Base-by-base conservation (phyloP, 2,329 filamentous ascomycete species). In the Penicillium sp. region DNA sequence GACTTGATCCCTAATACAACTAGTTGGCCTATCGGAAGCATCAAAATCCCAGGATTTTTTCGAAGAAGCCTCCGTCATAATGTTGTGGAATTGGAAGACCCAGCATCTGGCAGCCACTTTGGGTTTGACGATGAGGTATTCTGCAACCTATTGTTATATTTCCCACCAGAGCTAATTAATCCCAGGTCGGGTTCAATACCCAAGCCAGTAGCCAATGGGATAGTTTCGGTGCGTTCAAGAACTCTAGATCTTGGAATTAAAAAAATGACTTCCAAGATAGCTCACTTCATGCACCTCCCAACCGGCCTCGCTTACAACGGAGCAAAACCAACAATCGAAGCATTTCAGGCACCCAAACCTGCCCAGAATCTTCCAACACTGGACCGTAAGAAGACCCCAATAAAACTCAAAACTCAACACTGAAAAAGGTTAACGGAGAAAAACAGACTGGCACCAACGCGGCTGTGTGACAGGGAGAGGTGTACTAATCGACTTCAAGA, bases 401-500 rank as follows among this genome's bases (percentile, higher is more conserved):
- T 7, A 0, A 14, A 16, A 41, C 45, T 3, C 7, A 16, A 28
- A 26, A 14, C 17, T 12, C 14, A 33, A 2, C 6, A 19, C 11
- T n/a, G 14, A 17, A 28, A 31, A 30, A 30, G 51, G 26, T 41
- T 41, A 60, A 51, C 37, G 35, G 38, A 66, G 0, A 62, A 59
- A 59, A 7, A 54, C 60, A 77, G 61, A 72, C 45, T 75, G 73
- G 73, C 65, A 74, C 33, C 62, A 70, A 11, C 79, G 73, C 2
- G 78, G 79, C 35, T 59, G 61, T 19, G 75, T 83, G 7, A 77
- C 78, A 2, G 80, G 80, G 3, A 75, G 81, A 0, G 80, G 80
- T 19, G 72, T 83, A 2, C 69, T 84, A 0, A 67, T 83, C 0
- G 84, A 86, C 65, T 85, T 80, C 51, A 77, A 75, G 47, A 61